Evolutionary conservation across 768 basidiomycete genomes (phyloP), one percentile per base, ranked within the genome.

Genomic region (Mycena galopus): DNA sequence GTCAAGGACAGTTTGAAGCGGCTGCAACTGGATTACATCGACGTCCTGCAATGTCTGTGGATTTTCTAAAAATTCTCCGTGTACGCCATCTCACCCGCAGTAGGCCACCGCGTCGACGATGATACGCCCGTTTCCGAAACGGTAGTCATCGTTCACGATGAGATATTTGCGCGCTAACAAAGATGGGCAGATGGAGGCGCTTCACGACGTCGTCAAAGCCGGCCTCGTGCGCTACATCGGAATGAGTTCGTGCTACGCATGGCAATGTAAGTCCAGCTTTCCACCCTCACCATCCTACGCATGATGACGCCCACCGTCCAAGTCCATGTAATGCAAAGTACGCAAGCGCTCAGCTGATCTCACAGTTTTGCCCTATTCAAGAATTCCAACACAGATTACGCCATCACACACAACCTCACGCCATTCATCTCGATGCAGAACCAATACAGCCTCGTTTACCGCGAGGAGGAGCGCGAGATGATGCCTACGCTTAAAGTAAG

Each of bases 1-100:
- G 87, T 92, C 39, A 89, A 91, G 75, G 81, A 82, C 16, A 90
- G 89, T 57, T 79, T 95, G 69, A 80, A 91, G 77, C 86, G 93
- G 16, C 84, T 95, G 1, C 91, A 94, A 56, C 79, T 93, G 19
- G 93, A 94, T 60, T 93, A 94, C 72, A 85, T 95, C 75, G 94
- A 94, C 75, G 80, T 94, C 1, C 80, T 94, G 7, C 93, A 94
- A 82, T 92, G 92, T 86, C 73, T 66, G 84, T 77, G 2, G 0
- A 5, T 21, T 32, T 27, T 53, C 21, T 56, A 16, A 7, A 56
- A 3, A 32, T 32, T 56, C 27, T 12, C 42, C 42, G 42, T 7
- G 6, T 37, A 14, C 42, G 42, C 42, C 12, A 35, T 35, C 35
- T 12, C 12, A 11, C 10, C 16, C 39, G 4, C 39, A 42, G 35